phyloP scores from a whole-genome alignment of 176 grass and related monocot species.

The Ampelocalamus luodianensis region DNA sequence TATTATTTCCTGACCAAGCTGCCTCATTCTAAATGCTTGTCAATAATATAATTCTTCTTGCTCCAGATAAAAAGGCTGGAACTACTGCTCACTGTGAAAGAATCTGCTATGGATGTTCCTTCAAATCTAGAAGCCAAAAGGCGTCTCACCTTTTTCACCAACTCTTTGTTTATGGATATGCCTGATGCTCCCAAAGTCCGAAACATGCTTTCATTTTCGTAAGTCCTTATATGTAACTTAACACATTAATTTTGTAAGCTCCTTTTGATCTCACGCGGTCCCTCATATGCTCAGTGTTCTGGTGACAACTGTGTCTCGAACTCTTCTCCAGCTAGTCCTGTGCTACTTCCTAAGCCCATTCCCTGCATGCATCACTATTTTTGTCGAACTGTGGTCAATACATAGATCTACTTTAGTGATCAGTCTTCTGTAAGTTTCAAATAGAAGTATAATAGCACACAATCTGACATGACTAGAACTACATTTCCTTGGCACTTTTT shows the following conservation, averaged over 20 bases:
- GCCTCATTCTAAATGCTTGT: slow-evolving; percentile 39
- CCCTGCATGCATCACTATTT: slow-evolving; percentile 11
- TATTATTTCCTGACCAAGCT: background rate
- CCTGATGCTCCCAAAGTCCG: slow-evolving; percentile 95
- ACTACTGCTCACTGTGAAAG: slow-evolving; percentile 86
- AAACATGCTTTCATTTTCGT: slow-evolving; percentile 96
- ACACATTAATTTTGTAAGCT: slow-evolving; percentile 44
- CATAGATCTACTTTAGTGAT: slow-evolving; percentile 6
- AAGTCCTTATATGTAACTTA: slow-evolving; percentile 49
- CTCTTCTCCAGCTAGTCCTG: background rate
- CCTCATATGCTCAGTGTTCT: background rate
- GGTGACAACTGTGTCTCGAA: background rate
- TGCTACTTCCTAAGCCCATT: slow-evolving; percentile 11
- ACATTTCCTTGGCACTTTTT: slow-evolving; percentile 16
- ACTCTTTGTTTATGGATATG: slow-evolving; percentile 99
- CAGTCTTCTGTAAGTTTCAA: slow-evolving; percentile 17
- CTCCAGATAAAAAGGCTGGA: slow-evolving; percentile 79
- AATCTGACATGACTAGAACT: background rate
- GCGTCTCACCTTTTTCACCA: slow-evolving; percentile 90
- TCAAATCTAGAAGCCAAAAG: slow-evolving; percentile 89
- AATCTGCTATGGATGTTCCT: slow-evolving; percentile 96
- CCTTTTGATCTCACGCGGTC: background rate
- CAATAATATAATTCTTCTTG: slow-evolving; percentile 11
- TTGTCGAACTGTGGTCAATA: slow-evolving; percentile 38
- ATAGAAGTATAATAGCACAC: slow-evolving; percentile 4